phyloP scores from a whole-genome alignment of 352 stramenopile genomes.

The Discostella stelligera region DNA sequence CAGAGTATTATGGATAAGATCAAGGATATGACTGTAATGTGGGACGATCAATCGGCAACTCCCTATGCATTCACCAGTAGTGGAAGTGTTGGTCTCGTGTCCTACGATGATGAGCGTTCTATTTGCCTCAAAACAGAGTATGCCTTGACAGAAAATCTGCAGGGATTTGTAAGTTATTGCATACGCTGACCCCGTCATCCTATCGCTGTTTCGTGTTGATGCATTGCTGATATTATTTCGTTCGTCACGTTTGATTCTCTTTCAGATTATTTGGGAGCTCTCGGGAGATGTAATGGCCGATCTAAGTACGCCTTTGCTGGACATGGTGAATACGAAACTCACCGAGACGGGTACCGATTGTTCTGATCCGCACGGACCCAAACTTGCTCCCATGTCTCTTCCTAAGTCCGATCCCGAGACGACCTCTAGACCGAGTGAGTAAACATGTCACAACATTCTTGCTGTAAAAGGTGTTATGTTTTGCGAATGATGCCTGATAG shows the following conservation, averaged over 20 bases:
- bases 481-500: not conserved
- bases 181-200: not conserved
- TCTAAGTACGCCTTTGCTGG: conserved; percentile 23
- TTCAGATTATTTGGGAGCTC: conserved; percentile 16
- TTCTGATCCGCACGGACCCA: not conserved
- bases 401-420: not conserved
- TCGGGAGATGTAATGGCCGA: conserved; percentile 19
- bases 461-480: not conserved
- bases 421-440: not conserved
- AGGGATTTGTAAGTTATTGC: conserved; percentile 38
- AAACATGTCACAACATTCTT: not conserved
- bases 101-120: conserved; percentile 48
- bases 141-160: conserved; percentile 38
- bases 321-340: conserved; percentile 17
- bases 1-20: conserved; percentile 10
- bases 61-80: conserved; percentile 46
- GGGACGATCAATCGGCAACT: conserved; percentile 13
- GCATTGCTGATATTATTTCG: not conserved
- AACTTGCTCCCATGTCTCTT: not conserved
- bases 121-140: conserved; percentile 56
- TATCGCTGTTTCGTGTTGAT: not conserved
- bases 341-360: not conserved
- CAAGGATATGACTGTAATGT: conserved; percentile 11
- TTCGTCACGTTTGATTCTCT: not conserved
- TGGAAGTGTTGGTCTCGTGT: conserved; percentile 41